phyloP scores from a whole-genome alignment of 257 asterid species.

The Vinca minor region DNA sequence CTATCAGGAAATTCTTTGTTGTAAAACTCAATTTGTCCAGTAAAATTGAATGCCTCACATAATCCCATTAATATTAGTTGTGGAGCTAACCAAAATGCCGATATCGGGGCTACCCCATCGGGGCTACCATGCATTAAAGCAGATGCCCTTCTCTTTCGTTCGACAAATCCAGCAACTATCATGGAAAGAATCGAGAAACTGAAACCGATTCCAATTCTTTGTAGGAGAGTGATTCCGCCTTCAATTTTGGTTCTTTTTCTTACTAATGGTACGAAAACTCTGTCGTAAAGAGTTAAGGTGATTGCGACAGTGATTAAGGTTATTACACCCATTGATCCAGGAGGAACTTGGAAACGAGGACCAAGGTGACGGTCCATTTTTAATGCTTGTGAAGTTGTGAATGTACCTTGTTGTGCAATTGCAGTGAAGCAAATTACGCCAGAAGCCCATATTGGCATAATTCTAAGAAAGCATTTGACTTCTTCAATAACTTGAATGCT shows the following conservation, averaged over 20 bases:
- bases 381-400: constrained; percentile 53
- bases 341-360: constrained; percentile 51
- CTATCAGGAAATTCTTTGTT: constrained; percentile 79
- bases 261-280: constrained; percentile 43
- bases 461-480: constrained; percentile 51
- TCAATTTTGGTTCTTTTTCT: constrained; percentile 43
- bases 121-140: constrained; percentile 25
- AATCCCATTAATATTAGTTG: constrained; percentile 86
- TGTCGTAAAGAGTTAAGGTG: constrained; percentile 68
- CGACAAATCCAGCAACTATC: constrained; percentile 60
- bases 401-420: constrained; percentile 64
- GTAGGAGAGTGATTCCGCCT: constrained; percentile 70
- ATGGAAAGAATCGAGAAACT: constrained; percentile 58
- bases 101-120: constrained; percentile 41
- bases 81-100: constrained; percentile 81
- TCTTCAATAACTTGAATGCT: constrained; percentile 71
- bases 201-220: constrained; percentile 74
- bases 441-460: constrained; percentile 69
- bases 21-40: constrained; percentile 79
- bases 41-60: constrained; percentile 67
- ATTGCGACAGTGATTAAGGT: constrained; percentile 63
- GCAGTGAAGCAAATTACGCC: constrained; percentile 72
- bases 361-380: constrained; percentile 81
- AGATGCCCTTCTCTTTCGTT: constrained; percentile 42
- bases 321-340: constrained; percentile 50